Base-by-base conservation (phyloP, 305 asterid genomes). In the Coffea humblotiana region DNA sequence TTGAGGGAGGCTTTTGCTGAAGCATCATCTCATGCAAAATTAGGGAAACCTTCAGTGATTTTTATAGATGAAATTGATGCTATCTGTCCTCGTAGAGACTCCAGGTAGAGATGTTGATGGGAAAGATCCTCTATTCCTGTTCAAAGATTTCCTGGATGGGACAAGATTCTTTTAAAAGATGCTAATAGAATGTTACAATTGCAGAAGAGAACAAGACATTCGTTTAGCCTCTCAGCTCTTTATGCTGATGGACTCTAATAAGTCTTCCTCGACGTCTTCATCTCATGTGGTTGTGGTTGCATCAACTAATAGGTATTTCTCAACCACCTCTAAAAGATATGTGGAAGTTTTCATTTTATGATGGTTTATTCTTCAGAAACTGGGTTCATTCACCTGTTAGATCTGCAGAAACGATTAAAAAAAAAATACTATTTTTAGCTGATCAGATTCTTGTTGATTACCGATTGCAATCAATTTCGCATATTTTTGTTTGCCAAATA, bases 41-140 rank as follows among this genome's bases (percentile, higher is more conserved):
- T 83, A 45, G 97, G 97, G 72, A 95, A 93, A 77, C 96, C 97
- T 52, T 89, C 97, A 3, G 96, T 95, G 86, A 86, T 95, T 86
- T 95, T 95, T 78, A 89, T 96, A 61, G 98, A 96, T 89, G 99
- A 96, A 89, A 96, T 96, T 79, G 99, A 96, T 84, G 97, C 90
- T n/a, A 92, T 94, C 74, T 96, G 98, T 81, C 97, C 97, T 81
- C 97, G 93, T 67, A 88, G 97, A 29, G 96, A 91, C 89, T 91
- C 99, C 45, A 91, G 98, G 99, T 93, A 84, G 78, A 72, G 78
- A 72, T 74, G 48, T 61, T 16, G 0, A 13, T 14, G 4, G 25
- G 29, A 15, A 60, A 75, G 21, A 43, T 37, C 23, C 6, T 70
- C 9, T 56, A 4, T n/a, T 52, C 21, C 21, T 15, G 51, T 47